Conservation (phyloP, 768 basidiomycete genomes). For the Lactarius hengduanensis region DNA sequence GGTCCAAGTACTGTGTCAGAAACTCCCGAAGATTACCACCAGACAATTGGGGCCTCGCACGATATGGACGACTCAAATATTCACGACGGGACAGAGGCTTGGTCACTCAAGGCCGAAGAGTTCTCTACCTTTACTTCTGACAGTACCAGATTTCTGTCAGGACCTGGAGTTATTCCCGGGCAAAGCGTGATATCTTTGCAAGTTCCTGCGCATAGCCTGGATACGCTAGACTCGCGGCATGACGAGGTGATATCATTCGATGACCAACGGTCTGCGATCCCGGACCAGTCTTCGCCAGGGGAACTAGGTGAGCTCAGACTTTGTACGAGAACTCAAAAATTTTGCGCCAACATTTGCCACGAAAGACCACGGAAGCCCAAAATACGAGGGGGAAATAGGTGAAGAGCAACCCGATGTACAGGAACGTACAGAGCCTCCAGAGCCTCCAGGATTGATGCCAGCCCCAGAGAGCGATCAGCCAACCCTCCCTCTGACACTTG, state of each 20-base stretch:
- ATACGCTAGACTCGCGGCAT: neutral
- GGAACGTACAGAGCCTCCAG: neutral
- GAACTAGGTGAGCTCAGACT: conserved; percentile 7
- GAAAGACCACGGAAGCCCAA: conserved; percentile 4
- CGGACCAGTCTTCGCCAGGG: neutral
- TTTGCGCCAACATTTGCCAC: neutral
- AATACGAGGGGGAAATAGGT: neutral
- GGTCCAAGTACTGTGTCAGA: conserved; percentile 1
- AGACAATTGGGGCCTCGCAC: conserved; percentile 1
- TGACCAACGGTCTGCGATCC: neutral
- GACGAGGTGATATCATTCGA: neutral
- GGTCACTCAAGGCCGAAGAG: conserved; percentile 7
- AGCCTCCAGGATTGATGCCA: neutral
- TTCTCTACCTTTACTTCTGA: conserved; percentile 1
- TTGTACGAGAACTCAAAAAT: neutral
- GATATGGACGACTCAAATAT: neutral
- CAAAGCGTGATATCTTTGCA: neutral
- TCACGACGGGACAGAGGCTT: neutral
- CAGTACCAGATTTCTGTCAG: conserved; percentile 12
- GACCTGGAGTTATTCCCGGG: conserved; percentile 22
- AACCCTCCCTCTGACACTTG: conserved; percentile 8
- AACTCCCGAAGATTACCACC: conserved; percentile 1
- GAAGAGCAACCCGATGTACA: neutral
- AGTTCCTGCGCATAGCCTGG: neutral
- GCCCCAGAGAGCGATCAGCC: conserved; percentile 5